Percentiles rank a stretch among this genome's conserved stretches.
Evolutionary conservation across 2,329 filamentous ascomycete species (phyloP).

Genomic region (Penicillium sp.): DNA sequence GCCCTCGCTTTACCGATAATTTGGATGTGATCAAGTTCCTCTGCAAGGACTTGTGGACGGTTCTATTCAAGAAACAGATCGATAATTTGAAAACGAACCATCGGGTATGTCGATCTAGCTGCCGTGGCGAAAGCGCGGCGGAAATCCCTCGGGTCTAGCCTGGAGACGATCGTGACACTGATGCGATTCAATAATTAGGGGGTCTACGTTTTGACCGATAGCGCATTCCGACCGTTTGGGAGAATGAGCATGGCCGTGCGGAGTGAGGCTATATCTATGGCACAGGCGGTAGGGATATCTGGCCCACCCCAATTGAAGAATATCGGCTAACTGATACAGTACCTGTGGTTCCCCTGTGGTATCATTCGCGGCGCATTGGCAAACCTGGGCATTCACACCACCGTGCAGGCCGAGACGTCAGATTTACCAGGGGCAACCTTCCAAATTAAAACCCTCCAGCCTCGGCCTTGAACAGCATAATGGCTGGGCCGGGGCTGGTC

Average conservation of each 20-base stretch:
- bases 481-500: slow-evolving; percentile 6
- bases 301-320: slow-evolving; percentile 1
- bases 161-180: neutral
- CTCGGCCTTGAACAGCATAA: slow-evolving; percentile 59
- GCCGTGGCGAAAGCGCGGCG: neutral
- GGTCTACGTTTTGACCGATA: slow-evolving; percentile 94
- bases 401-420: slow-evolving; percentile 84
- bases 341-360: slow-evolving; percentile 93
- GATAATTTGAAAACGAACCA: slow-evolving; percentile 99
- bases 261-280: slow-evolving; percentile 70
- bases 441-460: slow-evolving; percentile 83
- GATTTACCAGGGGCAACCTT: slow-evolving; percentile 89
- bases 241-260: slow-evolving; percentile 84
- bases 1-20: slow-evolving; percentile 86
- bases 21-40: slow-evolving; percentile 97
- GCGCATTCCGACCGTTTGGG: slow-evolving; percentile 82
- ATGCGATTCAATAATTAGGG: slow-evolving; percentile 55
- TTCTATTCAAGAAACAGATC: slow-evolving; percentile 94
- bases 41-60: slow-evolving; percentile 96
- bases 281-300: slow-evolving; percentile 69
- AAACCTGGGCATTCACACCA: slow-evolving; percentile 87
- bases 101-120: slow-evolving; percentile 56
- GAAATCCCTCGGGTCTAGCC: neutral
- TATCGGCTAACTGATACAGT: slow-evolving; percentile 54
- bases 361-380: slow-evolving; percentile 88